Evolutionary conservation across 257 asterid species (phyloP).

Genomic region (Prunella vulgaris): DNA sequence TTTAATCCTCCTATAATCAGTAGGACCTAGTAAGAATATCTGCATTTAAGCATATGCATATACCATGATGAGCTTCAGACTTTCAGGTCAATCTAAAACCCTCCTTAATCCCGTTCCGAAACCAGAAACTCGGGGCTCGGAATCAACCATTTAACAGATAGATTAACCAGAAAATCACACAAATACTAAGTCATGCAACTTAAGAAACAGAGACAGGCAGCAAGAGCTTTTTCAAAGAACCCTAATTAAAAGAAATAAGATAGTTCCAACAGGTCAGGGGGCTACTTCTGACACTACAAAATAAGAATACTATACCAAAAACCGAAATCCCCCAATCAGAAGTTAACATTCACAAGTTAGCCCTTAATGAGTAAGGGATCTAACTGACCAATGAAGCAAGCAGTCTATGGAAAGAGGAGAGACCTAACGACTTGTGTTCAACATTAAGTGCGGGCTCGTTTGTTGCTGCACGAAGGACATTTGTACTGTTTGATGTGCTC

Average conservation of each 20-base stretch:
- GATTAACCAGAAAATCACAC: not conserved
- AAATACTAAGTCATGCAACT: not conserved
- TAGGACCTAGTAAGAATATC: not conserved
- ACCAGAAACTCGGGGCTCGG: not conserved
- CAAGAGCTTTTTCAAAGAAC: slow-evolving; percentile 10
- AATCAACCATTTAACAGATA: not conserved
- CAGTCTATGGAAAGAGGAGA: slow-evolving; percentile 10
- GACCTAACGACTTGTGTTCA: not conserved
- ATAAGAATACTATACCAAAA: slow-evolving; percentile 24
- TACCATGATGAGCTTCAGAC: not conserved
- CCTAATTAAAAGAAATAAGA: slow-evolving; percentile 4
- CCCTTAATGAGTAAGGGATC: slow-evolving; percentile 15
- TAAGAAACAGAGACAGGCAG: not conserved
- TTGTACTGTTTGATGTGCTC: slow-evolving; percentile 77
- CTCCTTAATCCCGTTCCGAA: not conserved
- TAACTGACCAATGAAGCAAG: slow-evolving; percentile 5
- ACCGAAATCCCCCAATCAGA: slow-evolving; percentile 20
- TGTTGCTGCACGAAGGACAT: slow-evolving; percentile 80
- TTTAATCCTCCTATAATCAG: not conserved
- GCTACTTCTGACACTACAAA: slow-evolving; percentile 22
- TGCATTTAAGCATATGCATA: not conserved
- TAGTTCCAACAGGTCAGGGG: slow-evolving; percentile 14
- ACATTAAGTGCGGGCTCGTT: slow-evolving; percentile 46
- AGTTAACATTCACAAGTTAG: slow-evolving; percentile 31
- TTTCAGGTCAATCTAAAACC: not conserved